These are phyloP conservation scores for Microbotryum violaceum DNA, from an alignment of 1,284 basidiomycete genomes.

Conservation along the genomic window DNA sequence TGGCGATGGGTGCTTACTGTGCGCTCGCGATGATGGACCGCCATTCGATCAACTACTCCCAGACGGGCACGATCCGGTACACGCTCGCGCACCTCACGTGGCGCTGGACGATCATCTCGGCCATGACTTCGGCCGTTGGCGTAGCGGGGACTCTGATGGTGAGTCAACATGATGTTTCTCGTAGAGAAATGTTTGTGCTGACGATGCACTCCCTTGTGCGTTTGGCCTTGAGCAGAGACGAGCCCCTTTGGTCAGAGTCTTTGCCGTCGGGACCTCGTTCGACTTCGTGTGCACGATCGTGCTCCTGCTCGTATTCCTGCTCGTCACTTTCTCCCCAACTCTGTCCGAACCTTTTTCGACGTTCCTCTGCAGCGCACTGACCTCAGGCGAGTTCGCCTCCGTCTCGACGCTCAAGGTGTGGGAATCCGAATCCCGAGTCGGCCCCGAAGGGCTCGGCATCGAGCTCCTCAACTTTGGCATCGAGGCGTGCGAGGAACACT, in stretches of 20 bases:
- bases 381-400: constrained; percentile 6
- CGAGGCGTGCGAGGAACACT: constrained; percentile 26
- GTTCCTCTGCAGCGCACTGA: constrained; percentile 20
- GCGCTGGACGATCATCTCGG: constrained; percentile 13
- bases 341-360: constrained; percentile 14
- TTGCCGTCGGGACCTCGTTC: constrained; percentile 22
- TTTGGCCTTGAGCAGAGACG: too few species aligned
- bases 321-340: constrained; percentile 18
- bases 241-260: constrained; percentile 11
- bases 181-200: too few species aligned
- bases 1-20: not conserved
- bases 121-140: constrained; percentile 7
- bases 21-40: not conserved
- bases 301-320: constrained; percentile 12
- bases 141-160: constrained; percentile 16
- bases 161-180: not conserved
- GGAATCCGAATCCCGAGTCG: not conserved
- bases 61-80: constrained; percentile 12
- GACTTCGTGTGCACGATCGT: constrained; percentile 19
- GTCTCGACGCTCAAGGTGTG: not conserved
- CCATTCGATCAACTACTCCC: constrained; percentile 7
- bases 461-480: constrained; percentile 16
- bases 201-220: too few species aligned
- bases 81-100: constrained; percentile 7
- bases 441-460: not conserved